Percentiles rank a stretch among this genome's conserved stretches.
phyloP scores from a whole-genome alignment of 108 stramenopile species.

The Cyclotella baltica region DNA sequence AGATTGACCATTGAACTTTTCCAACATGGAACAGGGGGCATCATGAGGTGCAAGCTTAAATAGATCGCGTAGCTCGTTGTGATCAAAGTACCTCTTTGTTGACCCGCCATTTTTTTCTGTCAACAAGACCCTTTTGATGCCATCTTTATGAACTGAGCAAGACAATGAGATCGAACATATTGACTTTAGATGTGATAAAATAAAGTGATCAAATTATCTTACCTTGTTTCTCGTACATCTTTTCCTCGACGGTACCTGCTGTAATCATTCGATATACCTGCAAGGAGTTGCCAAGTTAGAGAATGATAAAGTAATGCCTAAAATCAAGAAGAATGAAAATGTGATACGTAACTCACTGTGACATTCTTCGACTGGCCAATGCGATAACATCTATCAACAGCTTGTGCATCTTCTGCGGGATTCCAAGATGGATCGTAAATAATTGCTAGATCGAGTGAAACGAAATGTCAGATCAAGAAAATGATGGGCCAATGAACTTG shows the following conservation, averaged over 20 bases:
- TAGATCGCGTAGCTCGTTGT: slow-evolving; percentile 67
- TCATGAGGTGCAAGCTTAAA: slow-evolving; percentile 67
- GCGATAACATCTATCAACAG: slow-evolving; percentile 87
- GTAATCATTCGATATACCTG: slow-evolving; percentile 96
- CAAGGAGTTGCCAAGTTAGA: too few species aligned
- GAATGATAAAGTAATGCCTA: too few species aligned
- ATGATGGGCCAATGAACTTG: background rate
- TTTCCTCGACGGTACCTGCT: slow-evolving; percentile 92
- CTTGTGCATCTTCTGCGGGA: slow-evolving; percentile 96
- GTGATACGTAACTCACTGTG: too few species aligned
- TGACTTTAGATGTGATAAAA: background rate
- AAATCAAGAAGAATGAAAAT: too few species aligned
- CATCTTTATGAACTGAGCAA: slow-evolving; percentile 76
- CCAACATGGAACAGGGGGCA: slow-evolving; percentile 70
- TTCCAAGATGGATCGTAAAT: slow-evolving; percentile 89
- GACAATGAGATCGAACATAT: background rate
- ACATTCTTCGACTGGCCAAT: slow-evolving; percentile 95
- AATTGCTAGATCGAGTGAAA: slow-evolving; percentile 49
- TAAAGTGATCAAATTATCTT: background rate
- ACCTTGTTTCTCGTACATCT: slow-evolving; percentile 68
- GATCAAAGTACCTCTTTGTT: slow-evolving; percentile 78
- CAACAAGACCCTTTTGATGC: slow-evolving; percentile 72
- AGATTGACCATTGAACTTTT: slow-evolving; percentile 56
- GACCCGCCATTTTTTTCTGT: slow-evolving; percentile 43
- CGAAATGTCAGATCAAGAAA: slow-evolving; percentile 19